Evolutionary conservation across 1,284 basidiomycete genomes (phyloP).

Genomic region (Boletus albobrunnescens): DNA sequence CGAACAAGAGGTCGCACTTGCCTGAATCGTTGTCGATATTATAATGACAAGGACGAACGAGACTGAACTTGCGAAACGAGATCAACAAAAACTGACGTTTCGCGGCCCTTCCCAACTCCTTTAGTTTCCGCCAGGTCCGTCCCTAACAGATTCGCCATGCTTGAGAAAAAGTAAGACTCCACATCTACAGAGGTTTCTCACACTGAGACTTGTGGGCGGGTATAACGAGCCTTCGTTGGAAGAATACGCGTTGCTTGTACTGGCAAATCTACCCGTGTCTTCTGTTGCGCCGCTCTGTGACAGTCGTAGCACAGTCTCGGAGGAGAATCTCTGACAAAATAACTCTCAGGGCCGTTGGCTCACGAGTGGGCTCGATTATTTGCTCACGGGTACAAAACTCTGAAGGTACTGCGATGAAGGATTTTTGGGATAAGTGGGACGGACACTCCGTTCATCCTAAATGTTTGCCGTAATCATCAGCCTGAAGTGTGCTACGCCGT

Average conservation of each 20-base stretch:
- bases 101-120: constrained; percentile 11
- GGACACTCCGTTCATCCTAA: constrained; percentile 5
- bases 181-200: constrained; percentile 7
- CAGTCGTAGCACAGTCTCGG: constrained; percentile 16
- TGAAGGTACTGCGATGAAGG: constrained; percentile 20
- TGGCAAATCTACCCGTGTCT: neutral
- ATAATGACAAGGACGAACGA: constrained; percentile 22
- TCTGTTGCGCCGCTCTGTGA: constrained; percentile 11
- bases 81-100: constrained; percentile 17
- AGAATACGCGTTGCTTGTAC: neutral
- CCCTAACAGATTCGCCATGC: constrained; percentile 6
- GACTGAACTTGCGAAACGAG: constrained; percentile 15
- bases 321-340: constrained; percentile 26
- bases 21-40: constrained; percentile 24
- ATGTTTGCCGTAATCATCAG: neutral
- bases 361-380: neutral
- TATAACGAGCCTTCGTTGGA: constrained; percentile 11
- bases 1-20: constrained; percentile 1
- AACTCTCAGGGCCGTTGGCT: neutral
- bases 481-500: neutral
- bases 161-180: neutral
- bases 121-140: constrained; percentile 21
- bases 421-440: neutral
- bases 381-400: constrained; percentile 30
- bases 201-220: constrained; percentile 14